A percentile compares a stretch with the other conserved stretches of the same genome.
These are phyloP conservation scores for Talaromyces adpressus DNA, from an alignment of 495 filamentous ascomycete genomes.

Conservation along the genomic window DNA sequence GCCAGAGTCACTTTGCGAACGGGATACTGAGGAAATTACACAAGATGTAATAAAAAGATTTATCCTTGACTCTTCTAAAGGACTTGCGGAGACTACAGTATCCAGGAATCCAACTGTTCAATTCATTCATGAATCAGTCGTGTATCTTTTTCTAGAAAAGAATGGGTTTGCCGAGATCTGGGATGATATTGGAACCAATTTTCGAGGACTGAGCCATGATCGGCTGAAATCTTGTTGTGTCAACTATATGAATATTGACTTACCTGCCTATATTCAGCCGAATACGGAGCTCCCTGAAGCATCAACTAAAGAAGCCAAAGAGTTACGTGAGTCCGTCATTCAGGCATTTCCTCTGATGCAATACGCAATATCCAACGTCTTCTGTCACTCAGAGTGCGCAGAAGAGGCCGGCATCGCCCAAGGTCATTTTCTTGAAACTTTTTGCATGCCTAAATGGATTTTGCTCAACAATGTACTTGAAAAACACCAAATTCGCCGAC, in stretches of 20 bases:
- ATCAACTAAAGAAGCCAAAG: not conserved
- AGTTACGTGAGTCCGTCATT: constrained; percentile 1
- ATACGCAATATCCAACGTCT: too few relatives aligned
- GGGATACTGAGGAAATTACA: constrained; percentile 2
- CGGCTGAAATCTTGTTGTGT: constrained; percentile 28
- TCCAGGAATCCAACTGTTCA: constrained; percentile 23
- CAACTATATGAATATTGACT: constrained; percentile 11
- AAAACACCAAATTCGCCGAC: too few relatives aligned
- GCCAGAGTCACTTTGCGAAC: not conserved
- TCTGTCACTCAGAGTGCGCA: too few relatives aligned
- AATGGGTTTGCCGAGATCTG: constrained; percentile 28
- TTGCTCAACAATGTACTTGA: too few relatives aligned
- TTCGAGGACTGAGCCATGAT: constrained; percentile 24
- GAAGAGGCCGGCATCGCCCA: too few relatives aligned
- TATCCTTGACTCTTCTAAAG: constrained; percentile 33
- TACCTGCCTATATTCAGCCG: not conserved
- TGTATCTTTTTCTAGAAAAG: constrained; percentile 34
- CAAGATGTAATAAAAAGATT: constrained; percentile 15
- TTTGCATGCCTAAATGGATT: too few relatives aligned
- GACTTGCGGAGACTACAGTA: constrained; percentile 31
- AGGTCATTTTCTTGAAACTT: too few relatives aligned
- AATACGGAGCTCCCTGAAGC: not conserved
- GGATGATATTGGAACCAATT: constrained; percentile 19
- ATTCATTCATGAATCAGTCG: constrained; percentile 45
- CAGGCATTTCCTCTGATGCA: too few relatives aligned